A percentile compares a stretch with the other conserved stretches of the same genome.
Conservation (phyloP, 2,329 filamentous ascomycete genomes). For the Fusarium penzigii region DNA sequence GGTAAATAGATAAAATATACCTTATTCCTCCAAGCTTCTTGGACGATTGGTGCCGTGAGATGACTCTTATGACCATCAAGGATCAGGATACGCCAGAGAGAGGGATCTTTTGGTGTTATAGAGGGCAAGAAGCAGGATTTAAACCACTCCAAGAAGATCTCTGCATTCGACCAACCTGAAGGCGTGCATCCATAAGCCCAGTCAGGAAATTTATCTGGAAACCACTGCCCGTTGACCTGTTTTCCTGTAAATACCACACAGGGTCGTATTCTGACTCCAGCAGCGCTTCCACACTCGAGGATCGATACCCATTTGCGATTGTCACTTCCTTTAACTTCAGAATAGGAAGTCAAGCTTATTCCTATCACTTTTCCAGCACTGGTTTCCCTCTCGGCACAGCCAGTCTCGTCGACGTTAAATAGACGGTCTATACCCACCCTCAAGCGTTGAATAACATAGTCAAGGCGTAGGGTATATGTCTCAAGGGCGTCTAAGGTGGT, state of each 20-base stretch:
- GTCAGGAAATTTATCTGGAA: not conserved
- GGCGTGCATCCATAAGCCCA: not conserved
- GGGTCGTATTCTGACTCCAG: not conserved
- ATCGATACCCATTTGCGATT: not conserved
- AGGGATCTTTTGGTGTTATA: not conserved
- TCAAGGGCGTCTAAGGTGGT: too few species aligned
- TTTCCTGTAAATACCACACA: not conserved
- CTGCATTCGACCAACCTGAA: not conserved
- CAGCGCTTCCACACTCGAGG: not conserved
- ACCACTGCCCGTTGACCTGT: not conserved
- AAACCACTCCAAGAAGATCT: not conserved
- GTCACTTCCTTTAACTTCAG: too few species aligned
- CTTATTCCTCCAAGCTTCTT: not conserved
- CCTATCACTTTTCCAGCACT: too few species aligned
- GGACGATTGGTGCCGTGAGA: not conserved
- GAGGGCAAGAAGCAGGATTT: not conserved
- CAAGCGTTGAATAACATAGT: too few species aligned
- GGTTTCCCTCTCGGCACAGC: too few species aligned
- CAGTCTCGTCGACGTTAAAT: too few species aligned
- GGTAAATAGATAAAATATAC: not conserved
- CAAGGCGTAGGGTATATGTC: too few species aligned
- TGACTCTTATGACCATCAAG: not conserved
- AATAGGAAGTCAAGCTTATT: too few species aligned
- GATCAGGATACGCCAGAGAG: not conserved
- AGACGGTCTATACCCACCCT: too few species aligned